Evolutionary conservation across 495 filamentous ascomycete species (phyloP).

Genomic region (Neurospora sp.): DNA sequence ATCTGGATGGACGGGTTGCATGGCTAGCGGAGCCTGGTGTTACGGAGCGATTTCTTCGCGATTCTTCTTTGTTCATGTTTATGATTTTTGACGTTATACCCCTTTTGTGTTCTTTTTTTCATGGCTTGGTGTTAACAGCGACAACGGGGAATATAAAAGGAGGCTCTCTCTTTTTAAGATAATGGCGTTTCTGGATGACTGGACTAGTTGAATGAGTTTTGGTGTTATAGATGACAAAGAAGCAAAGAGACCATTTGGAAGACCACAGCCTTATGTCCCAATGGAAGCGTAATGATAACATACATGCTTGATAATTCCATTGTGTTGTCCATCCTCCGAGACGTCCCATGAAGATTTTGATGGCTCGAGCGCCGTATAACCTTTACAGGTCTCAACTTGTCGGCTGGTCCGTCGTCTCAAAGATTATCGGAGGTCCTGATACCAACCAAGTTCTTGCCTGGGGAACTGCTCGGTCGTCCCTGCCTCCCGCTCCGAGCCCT

Average conservation of each 20-base stretch:
- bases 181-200: not conserved
- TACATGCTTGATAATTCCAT: too few species aligned
- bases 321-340: not conserved
- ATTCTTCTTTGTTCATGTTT: not conserved
- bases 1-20: not conserved
- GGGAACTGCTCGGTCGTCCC: too few species aligned
- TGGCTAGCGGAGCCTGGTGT: not conserved
- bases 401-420: not conserved
- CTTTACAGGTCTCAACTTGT: not conserved
- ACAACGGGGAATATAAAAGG: not conserved
- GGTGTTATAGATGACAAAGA: not conserved
- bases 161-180: not conserved
- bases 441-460: too few species aligned
- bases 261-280: not conserved
- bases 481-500: too few species aligned
- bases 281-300: not conserved
- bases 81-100: not conserved
- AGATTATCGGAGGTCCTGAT: not conserved
- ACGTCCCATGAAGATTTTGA: not conserved
- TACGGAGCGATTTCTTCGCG: not conserved
- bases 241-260: too few species aligned
- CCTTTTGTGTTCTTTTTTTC: not conserved
- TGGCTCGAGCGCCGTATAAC: not conserved
- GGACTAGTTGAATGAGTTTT: not conserved
- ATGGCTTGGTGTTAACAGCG: not conserved